Evolutionary conservation across 257 asterid species (phyloP), one percentile per base, ranked within the genome.

Genomic region (Nicotiana tabacum): DNA sequence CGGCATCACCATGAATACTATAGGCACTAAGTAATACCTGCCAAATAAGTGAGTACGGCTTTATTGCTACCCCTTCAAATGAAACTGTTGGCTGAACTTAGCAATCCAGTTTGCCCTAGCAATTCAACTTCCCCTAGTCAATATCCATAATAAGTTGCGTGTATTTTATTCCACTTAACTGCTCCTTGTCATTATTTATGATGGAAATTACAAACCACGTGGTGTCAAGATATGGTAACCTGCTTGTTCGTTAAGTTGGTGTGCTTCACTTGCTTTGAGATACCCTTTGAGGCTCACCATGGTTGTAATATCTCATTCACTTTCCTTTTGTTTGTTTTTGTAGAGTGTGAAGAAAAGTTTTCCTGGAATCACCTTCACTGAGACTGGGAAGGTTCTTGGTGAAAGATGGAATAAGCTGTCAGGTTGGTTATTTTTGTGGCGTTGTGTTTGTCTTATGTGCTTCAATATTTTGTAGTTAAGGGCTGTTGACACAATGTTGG

Each of bases 391-490:
- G 88, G 95, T 85, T 64, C 93, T 93, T 30, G 98, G 98, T 13
- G 98, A 95, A 46, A 88, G 92, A 87, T 93, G 98, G 98, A 89
- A 95, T 66, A 95, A 92, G 90, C 35, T 95, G 90, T 90, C 98
- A 88, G 96, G 98, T 93, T 85, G 57, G 85, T 12, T 55, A 21
- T 74, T 9, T 32, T 74, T 32, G 18, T 61, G 8, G 32, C 87
- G 88, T 93, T 94, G 9, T 21, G 60, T 2, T 39, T 21, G 17
- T 70, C 6, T 21, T 70, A 21, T 70, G 12, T 21, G 56, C 7
- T 18, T 69, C 32, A n/a, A 15, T 65, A 24, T 18, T 51, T 43
- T 65, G 9, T 29, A 57, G 12, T 16, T 66, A 17, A 53, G n/a
- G 43, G 37, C 2, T 6, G 33, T 16, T 37, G 53, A 18, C 30